Evolutionary conservation across 1,139 yeast species (phyloP), one percentile per base, ranked within the genome.

Genomic region (Meyerozyma guilliermondii): DNA sequence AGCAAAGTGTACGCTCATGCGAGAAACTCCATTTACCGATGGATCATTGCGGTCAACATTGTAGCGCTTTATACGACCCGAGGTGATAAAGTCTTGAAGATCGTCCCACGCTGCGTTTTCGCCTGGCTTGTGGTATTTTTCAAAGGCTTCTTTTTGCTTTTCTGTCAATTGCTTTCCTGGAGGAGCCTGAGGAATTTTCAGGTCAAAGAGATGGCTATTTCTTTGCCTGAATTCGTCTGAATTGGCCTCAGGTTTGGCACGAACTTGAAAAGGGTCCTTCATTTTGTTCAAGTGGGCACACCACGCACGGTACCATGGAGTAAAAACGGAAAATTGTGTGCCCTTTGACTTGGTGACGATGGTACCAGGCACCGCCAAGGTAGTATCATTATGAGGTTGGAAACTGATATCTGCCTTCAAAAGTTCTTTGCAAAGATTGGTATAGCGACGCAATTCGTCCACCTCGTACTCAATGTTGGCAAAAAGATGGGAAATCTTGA

Each of bases 241-340:
- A 24, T 36, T 36, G 13, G 24, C 18, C 36, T 17, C 16, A 7
- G 36, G 36, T 11, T 17, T 10, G n/a, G 17, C 36, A 6, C 9
- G 24, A 5, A 20, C 24, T 3, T 33, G n/a, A 7, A 36, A 11
- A 9, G 39, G 23, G 10, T 10, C 5, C 22, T 26, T 20, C 41
- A 26, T 14, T 42, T 46, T 39, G 13, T 60, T 51, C 28, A 68
- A 46, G 39, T 59, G 52, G 7, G 55, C 52, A 4, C 60, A 52
- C 83, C 83, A 78, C 13, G 68, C 65, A 41, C 64, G 66, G 53
- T 65, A 75, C 77, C 77, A 78, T 0, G 81, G 81, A 4, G 80
- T 68, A 51, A 76, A 78, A 4, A 76, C 77, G 2, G 76, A 67
- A 44, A 68, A 74, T 37, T 71, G 78, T 2, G 71, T 64, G 1